A percentile compares a stretch with the other conserved stretches of the same genome.
phyloP scores from a whole-genome alignment of 352 stramenopile species.

The Thalassiosira hispida region DNA sequence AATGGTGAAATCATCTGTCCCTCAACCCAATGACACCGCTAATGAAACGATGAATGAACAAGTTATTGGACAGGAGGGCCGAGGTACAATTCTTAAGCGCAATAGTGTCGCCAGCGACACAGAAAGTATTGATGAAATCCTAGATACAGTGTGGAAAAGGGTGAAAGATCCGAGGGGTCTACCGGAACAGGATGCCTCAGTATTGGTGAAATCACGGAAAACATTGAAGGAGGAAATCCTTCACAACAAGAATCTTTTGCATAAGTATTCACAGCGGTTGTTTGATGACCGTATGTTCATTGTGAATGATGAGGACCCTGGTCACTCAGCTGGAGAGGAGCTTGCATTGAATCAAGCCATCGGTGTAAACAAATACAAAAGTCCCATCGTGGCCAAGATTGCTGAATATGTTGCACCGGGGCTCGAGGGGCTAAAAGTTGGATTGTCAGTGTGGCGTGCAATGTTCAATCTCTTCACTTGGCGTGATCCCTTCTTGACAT shows the following conservation, averaged over 20 bases:
- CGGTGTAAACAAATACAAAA: slow-evolving; percentile 49
- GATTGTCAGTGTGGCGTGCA: slow-evolving; percentile 56
- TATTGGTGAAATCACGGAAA: slow-evolving; percentile 40
- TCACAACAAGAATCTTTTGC: slow-evolving; percentile 44
- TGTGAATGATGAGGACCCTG: slow-evolving; percentile 25
- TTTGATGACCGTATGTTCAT: slow-evolving; percentile 59
- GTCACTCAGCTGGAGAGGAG: slow-evolving; percentile 24
- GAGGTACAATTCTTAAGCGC: too few species aligned
- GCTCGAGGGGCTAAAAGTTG: slow-evolving; percentile 48
- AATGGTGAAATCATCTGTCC: slow-evolving; percentile 3
- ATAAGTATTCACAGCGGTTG: slow-evolving; percentile 26
- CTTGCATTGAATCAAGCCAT: slow-evolving; percentile 38
- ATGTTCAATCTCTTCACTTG: slow-evolving; percentile 75
- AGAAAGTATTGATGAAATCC: not conserved
- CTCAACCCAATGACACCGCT: not conserved
- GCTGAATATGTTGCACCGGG: slow-evolving; percentile 24
- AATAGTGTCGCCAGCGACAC: not conserved
- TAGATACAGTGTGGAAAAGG: slow-evolving; percentile 39
- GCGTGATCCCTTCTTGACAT: slow-evolving; percentile 79
- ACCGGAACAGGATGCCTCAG: slow-evolving; percentile 44
- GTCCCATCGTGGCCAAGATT: slow-evolving; percentile 50
- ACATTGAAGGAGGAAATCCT: slow-evolving; percentile 45
- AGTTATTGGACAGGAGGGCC: not conserved
- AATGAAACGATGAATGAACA: not conserved
- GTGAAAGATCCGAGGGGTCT: slow-evolving; percentile 37